A percentile compares a stretch with the other conserved stretches of the same genome.
phyloP scores from a whole-genome alignment of 2,329 filamentous ascomycete species.

The Elsinoe australis region DNA sequence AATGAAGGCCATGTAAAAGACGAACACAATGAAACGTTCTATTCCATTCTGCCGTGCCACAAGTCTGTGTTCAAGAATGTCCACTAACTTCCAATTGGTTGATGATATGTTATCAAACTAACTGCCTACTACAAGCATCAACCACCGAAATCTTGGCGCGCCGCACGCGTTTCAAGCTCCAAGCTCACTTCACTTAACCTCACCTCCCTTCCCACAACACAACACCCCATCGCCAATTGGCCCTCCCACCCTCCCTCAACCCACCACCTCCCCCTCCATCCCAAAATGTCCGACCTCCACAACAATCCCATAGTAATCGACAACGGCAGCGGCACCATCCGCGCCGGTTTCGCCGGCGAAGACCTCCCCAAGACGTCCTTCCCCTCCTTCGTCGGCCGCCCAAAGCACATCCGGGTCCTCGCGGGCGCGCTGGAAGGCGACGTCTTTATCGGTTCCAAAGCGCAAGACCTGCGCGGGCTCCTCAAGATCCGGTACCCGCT shows the following conservation, averaged over 20 bases:
- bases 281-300: constrained; percentile 65
- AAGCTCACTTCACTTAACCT: neutral
- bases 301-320: constrained; percentile 98
- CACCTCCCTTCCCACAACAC: neutral
- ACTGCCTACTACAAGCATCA: neutral
- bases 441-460: constrained; percentile 89
- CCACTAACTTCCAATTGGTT: too few species aligned
- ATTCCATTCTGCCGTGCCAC: too few species aligned
- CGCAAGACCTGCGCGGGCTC: constrained; percentile 81
- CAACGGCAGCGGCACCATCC: constrained; percentile 96
- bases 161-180: constrained; percentile 4
- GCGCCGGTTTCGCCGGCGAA: constrained; percentile 92
- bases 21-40: neutral
- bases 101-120: too few species aligned
- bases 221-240: neutral
- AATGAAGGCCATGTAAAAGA: constrained; percentile 5
- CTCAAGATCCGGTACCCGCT: constrained; percentile 94
- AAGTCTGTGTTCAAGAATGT: too few species aligned
- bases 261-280: neutral
- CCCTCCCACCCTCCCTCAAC: neutral
- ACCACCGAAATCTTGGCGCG: constrained; percentile 4
- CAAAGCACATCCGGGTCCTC: constrained; percentile 88
- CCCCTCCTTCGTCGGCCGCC: constrained; percentile 90
- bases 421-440: constrained; percentile 96
- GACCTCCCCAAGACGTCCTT: constrained; percentile 96